A percentile compares a stretch with the other conserved stretches of the same genome.
phyloP scores from a whole-genome alignment of 192 early-diverging fungal species.

The Funneliformis geosporum region DNA sequence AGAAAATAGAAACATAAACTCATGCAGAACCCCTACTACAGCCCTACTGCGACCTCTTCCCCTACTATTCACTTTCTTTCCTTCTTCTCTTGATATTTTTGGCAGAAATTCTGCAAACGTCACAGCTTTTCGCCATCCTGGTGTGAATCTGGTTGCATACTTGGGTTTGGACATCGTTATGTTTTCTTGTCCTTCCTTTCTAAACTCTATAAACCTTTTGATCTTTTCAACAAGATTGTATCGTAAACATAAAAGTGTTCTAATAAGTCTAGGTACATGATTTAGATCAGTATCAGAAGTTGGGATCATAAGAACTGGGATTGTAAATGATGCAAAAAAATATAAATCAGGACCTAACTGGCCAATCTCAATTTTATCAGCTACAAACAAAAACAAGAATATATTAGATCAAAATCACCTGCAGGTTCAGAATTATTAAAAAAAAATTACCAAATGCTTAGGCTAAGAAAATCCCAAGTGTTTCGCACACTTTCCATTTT shows the following conservation, averaged over 20 bases:
- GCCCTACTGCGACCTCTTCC: neutral
- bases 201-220: neutral
- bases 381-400: slow-evolving; percentile 25
- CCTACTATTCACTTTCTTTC: neutral
- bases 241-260: slow-evolving; percentile 9
- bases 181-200: neutral
- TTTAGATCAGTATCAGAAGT: slow-evolving; percentile 2
- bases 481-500: neutral
- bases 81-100: neutral
- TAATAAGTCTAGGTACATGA: slow-evolving; percentile 3
- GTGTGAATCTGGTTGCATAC: slow-evolving; percentile 12
- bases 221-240: slow-evolving; percentile 14
- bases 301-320: slow-evolving; percentile 15
- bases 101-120: slow-evolving; percentile 14
- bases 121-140: neutral
- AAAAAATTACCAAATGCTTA: slow-evolving; percentile 7
- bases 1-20: too few species aligned
- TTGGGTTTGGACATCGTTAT: neutral
- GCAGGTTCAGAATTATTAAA: slow-evolving; percentile 1
- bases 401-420: slow-evolving; percentile 15
- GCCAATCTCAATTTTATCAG: slow-evolving; percentile 17
- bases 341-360: slow-evolving; percentile 17
- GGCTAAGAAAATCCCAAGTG: slow-evolving; percentile 2
- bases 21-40: too few species aligned
- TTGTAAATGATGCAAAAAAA: slow-evolving; percentile 10